These are phyloP conservation scores for Bisporella sp. DNA, from an alignment of 2,329 filamentous ascomycete species.

Conservation along the genomic window DNA sequence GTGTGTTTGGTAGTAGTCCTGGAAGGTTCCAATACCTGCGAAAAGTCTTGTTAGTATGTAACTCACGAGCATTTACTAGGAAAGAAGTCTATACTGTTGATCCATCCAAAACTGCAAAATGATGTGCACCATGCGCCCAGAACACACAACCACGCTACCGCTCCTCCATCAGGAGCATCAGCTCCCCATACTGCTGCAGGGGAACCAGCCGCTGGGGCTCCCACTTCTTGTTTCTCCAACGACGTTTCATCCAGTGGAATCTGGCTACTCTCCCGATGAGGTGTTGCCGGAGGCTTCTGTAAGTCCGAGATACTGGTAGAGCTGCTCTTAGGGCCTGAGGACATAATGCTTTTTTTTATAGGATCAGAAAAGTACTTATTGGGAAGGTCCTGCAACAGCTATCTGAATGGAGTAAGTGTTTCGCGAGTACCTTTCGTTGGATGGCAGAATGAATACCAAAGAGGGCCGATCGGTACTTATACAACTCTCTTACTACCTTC, in stretches of 20 bases:
- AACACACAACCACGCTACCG: not conserved
- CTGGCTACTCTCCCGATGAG: no score
- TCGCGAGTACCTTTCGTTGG: no score
- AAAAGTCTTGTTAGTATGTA: conserved; percentile 27
- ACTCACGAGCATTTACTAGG: not conserved
- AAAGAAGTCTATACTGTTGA: not conserved
- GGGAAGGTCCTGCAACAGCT: no score
- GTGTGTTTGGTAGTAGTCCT: conserved; percentile 46
- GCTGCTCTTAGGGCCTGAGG: conserved; percentile 9
- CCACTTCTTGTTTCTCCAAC: no score
- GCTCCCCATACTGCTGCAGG: not conserved
- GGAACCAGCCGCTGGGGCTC: not conserved
- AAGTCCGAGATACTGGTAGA: conserved; percentile 33
- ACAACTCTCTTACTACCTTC: no score
- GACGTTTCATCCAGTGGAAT: no score
- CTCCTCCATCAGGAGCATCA: not conserved
- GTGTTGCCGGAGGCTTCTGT: no score
- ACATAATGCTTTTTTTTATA: conserved; percentile 27
- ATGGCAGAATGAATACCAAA: no score
- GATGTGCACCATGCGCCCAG: not conserved
- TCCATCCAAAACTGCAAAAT: not conserved
- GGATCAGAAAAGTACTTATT: no score
- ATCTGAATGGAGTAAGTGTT: no score
- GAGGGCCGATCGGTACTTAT: no score
- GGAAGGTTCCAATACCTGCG: conserved; percentile 49